phyloP scores from a whole-genome alignment of 768 basidiomycete genomes.

The Cubamyces lactineus region DNA sequence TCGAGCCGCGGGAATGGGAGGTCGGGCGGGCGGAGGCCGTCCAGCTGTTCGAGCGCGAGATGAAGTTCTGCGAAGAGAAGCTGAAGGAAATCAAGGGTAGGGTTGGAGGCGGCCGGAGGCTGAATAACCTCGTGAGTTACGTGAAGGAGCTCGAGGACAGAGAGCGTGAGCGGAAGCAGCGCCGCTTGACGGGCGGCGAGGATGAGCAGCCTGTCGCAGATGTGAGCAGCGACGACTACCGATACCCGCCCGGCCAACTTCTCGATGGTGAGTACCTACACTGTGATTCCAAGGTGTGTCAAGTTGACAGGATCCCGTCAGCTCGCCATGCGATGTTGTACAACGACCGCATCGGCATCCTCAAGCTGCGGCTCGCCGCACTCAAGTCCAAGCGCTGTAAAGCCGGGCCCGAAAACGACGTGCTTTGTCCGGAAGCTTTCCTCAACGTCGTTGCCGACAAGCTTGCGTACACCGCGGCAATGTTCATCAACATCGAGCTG shows the following conservation, averaged over 20 bases:
- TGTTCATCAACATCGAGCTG: constrained; percentile 99
- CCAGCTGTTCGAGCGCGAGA: constrained; percentile 83
- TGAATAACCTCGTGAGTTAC: constrained; percentile 77
- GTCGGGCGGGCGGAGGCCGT: constrained; percentile 74
- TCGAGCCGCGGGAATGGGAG: constrained; percentile 93
- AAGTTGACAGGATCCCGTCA: constrained; percentile 36
- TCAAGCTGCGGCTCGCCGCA: constrained; percentile 85
- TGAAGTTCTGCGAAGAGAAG: constrained; percentile 82
- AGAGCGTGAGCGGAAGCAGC: constrained; percentile 65
- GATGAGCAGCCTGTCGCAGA: constrained; percentile 40
- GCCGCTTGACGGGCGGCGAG: constrained; percentile 44
- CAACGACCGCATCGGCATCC: constrained; percentile 74
- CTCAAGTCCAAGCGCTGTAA: constrained; percentile 90
- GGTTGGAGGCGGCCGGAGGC: constrained; percentile 83
- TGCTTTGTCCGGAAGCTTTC: constrained; percentile 96
- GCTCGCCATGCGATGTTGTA: constrained; percentile 94
- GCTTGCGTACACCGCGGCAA: constrained; percentile 90
- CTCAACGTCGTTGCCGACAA: constrained; percentile 97
- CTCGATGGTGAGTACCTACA: constrained; percentile 71
- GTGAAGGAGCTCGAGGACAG: constrained; percentile 82
- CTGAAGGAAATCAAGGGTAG: constrained; percentile 84
- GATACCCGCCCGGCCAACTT: constrained; percentile 89
- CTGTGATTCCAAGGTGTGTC: background rate
- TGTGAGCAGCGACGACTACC: constrained; percentile 70
- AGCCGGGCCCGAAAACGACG: constrained; percentile 83